These are phyloP conservation scores for Aphanomyces stellatus DNA, from an alignment of 352 stramenopile species.

Conservation along the genomic window DNA sequence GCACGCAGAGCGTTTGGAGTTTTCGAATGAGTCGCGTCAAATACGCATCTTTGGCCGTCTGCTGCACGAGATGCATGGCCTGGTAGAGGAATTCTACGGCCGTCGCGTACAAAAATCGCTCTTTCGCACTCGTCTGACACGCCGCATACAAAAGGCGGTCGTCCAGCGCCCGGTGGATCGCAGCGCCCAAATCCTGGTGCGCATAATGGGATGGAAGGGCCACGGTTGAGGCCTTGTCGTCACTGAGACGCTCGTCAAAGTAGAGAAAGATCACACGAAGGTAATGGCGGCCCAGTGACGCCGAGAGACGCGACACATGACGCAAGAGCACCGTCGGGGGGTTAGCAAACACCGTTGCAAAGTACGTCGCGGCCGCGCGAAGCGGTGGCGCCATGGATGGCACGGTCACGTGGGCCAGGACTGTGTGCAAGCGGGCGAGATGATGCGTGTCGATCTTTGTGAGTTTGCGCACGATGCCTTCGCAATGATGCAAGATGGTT, in stretches of 20 bases:
- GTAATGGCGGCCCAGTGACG: constrained; percentile 48
- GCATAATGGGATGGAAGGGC: constrained; percentile 32
- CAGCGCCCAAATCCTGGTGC: constrained; percentile 72
- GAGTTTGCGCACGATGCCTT: neutral
- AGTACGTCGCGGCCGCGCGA: neutral
- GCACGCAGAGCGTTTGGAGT: neutral
- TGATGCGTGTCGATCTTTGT: neutral
- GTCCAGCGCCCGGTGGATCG: constrained; percentile 52
- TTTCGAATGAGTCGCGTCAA: neutral
- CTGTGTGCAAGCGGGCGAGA: neutral
- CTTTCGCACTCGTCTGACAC: neutral
- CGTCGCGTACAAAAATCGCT: neutral
- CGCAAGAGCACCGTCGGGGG: constrained; percentile 32
- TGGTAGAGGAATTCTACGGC: neutral
- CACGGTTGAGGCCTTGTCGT: constrained; percentile 10
- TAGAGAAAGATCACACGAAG: constrained; percentile 57
- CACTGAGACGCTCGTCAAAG: constrained; percentile 31
- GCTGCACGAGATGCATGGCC: neutral
- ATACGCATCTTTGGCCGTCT: neutral
- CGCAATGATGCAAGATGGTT: constrained; percentile 4
- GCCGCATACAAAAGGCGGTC: constrained; percentile 38
- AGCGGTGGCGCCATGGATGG: neutral
- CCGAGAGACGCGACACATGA: constrained; percentile 43
- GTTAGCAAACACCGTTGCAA: neutral
- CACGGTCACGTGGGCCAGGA: neutral